A percentile compares a stretch with the other conserved stretches of the same genome.
These are phyloP conservation scores for Circinella minor DNA, from an alignment of 371 early-diverging fungal genomes.

Conservation along the genomic window DNA sequence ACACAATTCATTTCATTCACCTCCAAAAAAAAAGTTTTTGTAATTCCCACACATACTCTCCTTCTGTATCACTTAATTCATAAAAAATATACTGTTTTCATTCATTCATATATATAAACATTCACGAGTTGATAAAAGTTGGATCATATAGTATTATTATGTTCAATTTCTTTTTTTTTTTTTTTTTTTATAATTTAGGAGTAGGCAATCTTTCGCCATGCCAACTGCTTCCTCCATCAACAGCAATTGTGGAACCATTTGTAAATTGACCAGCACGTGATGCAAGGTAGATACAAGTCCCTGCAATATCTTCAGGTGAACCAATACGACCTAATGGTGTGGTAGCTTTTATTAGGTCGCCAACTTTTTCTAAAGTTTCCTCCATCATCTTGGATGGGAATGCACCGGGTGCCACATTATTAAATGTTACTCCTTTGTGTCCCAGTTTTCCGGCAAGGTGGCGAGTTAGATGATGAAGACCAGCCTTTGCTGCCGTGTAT, in stretches of 20 bases:
- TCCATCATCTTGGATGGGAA: constrained; percentile 90
- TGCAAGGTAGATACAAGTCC: constrained; percentile 80
- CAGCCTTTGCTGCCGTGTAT: constrained; percentile 79
- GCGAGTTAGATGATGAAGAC: constrained; percentile 70
- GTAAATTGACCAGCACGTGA: constrained; percentile 81
- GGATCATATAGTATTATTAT: too few species aligned
- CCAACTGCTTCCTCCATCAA: constrained; percentile 75
- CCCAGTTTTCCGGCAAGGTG: constrained; percentile 57
- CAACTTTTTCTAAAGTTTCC: constrained; percentile 59
- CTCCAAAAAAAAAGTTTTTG: background rate
- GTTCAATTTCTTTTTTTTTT: too few species aligned
- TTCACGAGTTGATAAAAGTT: too few species aligned
- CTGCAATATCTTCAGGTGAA: constrained; percentile 85
- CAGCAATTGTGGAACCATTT: constrained; percentile 81
- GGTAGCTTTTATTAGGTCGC: constrained; percentile 53
- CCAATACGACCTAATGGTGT: constrained; percentile 81
- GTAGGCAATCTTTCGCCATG: background rate
- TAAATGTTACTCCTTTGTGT: constrained; percentile 66
- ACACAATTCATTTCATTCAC: background rate
- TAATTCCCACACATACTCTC: background rate
- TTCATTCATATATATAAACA: too few species aligned
- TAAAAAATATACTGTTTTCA: background rate
- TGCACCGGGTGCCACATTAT: constrained; percentile 87
- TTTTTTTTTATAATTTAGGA: too few species aligned
- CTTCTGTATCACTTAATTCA: too few species aligned